phyloP scores from a whole-genome alignment of 257 asterid species.

The Nicotiana benthamiana region DNA sequence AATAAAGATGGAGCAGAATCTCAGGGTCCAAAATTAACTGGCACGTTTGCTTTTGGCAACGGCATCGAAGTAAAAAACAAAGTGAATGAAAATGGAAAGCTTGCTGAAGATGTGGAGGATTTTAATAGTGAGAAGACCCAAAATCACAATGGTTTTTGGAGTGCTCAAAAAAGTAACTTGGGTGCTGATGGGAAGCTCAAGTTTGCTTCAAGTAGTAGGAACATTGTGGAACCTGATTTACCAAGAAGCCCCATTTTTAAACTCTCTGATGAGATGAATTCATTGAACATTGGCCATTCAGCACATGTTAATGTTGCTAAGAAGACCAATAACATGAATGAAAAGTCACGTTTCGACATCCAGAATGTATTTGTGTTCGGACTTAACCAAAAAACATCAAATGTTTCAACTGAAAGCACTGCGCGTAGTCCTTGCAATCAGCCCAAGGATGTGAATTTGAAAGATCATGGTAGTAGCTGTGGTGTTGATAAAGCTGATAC shows the following conservation, averaged over 20 bases:
- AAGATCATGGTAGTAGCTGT: slow-evolving; percentile 4
- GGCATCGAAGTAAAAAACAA: slow-evolving; percentile 21
- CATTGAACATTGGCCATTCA: slow-evolving; percentile 41
- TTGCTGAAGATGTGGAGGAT: slow-evolving; percentile 19
- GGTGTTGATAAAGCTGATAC: slow-evolving; percentile 8
- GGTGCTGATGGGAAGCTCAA: slow-evolving; percentile 12
- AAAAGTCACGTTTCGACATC: slow-evolving; percentile 13
- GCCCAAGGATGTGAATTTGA: slow-evolving; percentile 8
- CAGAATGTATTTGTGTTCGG: slow-evolving; percentile 37
- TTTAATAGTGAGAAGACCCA: slow-evolving; percentile 20
- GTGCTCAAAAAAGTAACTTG: not conserved
- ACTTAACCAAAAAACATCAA: slow-evolving; percentile 16
- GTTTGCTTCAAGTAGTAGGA: slow-evolving; percentile 17
- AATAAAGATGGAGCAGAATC: slow-evolving; percentile 19
- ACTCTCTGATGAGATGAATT: slow-evolving; percentile 47
- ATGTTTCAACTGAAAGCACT: slow-evolving; percentile 15
- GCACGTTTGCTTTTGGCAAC: slow-evolving; percentile 34
- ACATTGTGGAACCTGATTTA: slow-evolving; percentile 22
- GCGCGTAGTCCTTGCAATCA: slow-evolving; percentile 1
- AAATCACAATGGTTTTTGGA: slow-evolving; percentile 16
- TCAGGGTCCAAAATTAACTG: slow-evolving; percentile 25
- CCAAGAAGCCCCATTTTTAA: slow-evolving; percentile 33
- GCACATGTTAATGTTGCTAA: slow-evolving; percentile 18
- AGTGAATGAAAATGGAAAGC: slow-evolving; percentile 23
- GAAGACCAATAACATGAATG: slow-evolving; percentile 15